Evolutionary conservation across 2,329 filamentous ascomycete species (phyloP), one percentile per base, ranked within the genome.

Genomic region (Aureobasidium leucospermi): DNA sequence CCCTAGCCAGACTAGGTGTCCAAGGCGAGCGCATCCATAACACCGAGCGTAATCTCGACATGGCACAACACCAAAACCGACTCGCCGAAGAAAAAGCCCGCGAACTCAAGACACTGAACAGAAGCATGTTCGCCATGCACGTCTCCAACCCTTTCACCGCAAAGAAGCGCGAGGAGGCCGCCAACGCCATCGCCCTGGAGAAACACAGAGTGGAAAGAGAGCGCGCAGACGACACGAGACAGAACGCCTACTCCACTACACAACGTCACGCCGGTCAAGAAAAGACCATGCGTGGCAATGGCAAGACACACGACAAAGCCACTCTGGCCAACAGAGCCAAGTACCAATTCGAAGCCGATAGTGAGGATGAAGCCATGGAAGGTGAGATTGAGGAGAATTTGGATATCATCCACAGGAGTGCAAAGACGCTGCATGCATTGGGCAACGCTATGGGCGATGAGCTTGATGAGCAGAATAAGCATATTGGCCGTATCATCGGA

Each of bases 21-120:
- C 91, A 96, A 72, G 88, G 87, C 61, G 90, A 96, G 70, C 82
- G 87, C 15, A 81, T 96, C 59, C 84, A 92, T 70, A 90, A 92
- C 68, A 89, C 88, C 0, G 89, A 96, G 72, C 84, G 84, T 73
- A 90, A 93, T 67, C 80, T 96, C 60, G 90, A 96, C 67, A 79
- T 89, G 64, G 88, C 90, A 4, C 66, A 65, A 19, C 87, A 86
- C 63, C 86, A 91, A 70, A 89, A 89, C 66, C 83, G 85, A 60
- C 77, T 88, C 61, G 89, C 89, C 0, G 86, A 91, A 66, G 89
- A 92, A 65, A 88, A 89, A 66, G 87, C 90, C 1, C 83, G 85
- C 49, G 90, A 96, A 69, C 78, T 96, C 39, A 93, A 93, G 76
- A 89, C 84, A 1, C 78, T 95, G 52, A 96, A 96, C 74, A 81